Evolutionary conservation across 495 filamentous ascomycete genomes (phyloP).

Genomic region (Chaetomidium leptoderma): DNA sequence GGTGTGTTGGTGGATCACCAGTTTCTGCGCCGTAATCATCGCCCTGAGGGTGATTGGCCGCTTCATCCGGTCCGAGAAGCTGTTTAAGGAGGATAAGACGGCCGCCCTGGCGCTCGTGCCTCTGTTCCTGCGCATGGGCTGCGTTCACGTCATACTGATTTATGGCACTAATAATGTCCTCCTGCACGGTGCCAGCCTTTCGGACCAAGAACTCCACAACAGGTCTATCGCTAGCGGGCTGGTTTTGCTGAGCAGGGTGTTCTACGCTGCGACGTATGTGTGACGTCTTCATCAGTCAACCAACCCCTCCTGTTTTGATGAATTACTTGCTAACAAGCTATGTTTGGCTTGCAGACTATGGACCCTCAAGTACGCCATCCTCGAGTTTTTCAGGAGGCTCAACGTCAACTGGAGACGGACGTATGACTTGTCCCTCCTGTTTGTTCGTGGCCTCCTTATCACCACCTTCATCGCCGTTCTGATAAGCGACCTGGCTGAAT

Average conservation of each 20-base stretch:
- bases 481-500: constrained; percentile 78
- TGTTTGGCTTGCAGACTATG: constrained; percentile 63
- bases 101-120: constrained; percentile 79
- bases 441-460: constrained; percentile 68
- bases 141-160: constrained; percentile 77
- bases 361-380: constrained; percentile 85
- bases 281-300: not conserved
- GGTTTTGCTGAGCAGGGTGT: constrained; percentile 60
- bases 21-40: constrained; percentile 77
- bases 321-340: not conserved
- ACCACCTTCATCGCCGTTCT: constrained; percentile 74
- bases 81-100: constrained; percentile 84
- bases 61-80: constrained; percentile 70
- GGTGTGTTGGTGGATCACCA: constrained; percentile 92
- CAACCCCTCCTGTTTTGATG: not conserved
- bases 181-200: constrained; percentile 39
- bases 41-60: constrained; percentile 69
- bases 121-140: constrained; percentile 72
- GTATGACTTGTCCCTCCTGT: constrained; percentile 60
- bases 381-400: constrained; percentile 83
- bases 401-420: constrained; percentile 65
- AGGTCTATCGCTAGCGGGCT: constrained; percentile 58
- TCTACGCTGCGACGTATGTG: constrained; percentile 67
- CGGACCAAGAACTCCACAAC: constrained; percentile 44
- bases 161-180: constrained; percentile 84